Base-by-base conservation (phyloP, 192 early-diverging fungal genomes). In the Globomyces pollinis-pini region DNA sequence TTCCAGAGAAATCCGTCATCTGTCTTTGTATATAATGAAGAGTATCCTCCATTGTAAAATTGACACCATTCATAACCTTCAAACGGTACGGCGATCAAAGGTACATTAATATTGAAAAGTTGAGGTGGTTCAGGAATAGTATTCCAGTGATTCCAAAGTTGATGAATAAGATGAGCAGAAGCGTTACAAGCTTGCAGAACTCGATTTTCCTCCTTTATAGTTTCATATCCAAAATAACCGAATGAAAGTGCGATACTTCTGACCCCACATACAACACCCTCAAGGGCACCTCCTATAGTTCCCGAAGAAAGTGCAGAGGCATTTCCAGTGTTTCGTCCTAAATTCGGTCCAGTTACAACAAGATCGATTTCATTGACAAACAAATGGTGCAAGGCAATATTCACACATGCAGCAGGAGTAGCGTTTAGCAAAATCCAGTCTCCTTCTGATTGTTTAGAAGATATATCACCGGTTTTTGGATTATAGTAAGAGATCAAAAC, bases 361-460 rank as follows among this genome's bases (percentile, higher is more conserved):
- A 74, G 51, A 65, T 74, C 73, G 62, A 74, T 64, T 1, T 69
- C 38, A 5, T n/a, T 41, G 20, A 21, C 13, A 35, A 67, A 62
- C 0, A 75, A 38, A 30, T 75, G 62, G 30, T 66, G 31, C 13
- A 75, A 18, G 28, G 68, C 73, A 58, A 75, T 75, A 18, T 75
- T 75, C 15, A 75, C 62, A 34, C 73, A 75, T 8, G 73, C 59
- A 9, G 73, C 67, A 8, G 73, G 73, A 20, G 73, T 64, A 58
- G n/a, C 53, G 54, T 24, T 39, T 1, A 68, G 58, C 33, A 70
- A 68, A 47, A 66, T 68, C 57, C 57, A 52, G 52, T 28, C 64
- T 6, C 34, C 4, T 29, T 57, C 52, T n/a, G 43, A 21, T 28
- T 61, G 59, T 15, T 54, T 18, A n/a, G 29, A 8, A 12, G 30